These are phyloP conservation scores for Hylodesmum podocarpum DNA, from an alignment of 306 rosid genomes.

Conservation along the genomic window DNA sequence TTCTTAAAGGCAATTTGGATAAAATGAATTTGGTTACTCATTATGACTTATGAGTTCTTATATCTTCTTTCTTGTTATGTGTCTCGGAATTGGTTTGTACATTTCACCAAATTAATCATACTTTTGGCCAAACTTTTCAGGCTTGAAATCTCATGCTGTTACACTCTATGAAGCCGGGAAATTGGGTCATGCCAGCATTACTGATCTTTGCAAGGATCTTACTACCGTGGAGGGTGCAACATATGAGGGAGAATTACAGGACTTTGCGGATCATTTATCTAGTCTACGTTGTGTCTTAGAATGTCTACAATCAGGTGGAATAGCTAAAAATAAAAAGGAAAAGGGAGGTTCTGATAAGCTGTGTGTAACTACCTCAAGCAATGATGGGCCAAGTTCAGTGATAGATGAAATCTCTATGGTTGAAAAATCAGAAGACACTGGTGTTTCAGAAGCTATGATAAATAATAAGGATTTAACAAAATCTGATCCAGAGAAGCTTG, in stretches of 20 bases:
- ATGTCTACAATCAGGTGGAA: slow-evolving; percentile 87
- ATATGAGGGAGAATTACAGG: slow-evolving; percentile 96
- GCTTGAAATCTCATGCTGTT: slow-evolving; percentile 97
- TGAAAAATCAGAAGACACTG: slow-evolving; percentile 39
- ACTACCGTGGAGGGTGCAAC: slow-evolving; percentile 79
- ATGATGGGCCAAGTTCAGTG: slow-evolving; percentile 46
- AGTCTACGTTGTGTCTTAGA: slow-evolving; percentile 92
- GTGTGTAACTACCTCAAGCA: slow-evolving; percentile 44
- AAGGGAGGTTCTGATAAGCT: slow-evolving; percentile 46
- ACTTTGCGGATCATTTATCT: slow-evolving; percentile 94
- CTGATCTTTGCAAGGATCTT: slow-evolving; percentile 95
- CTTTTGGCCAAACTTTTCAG: slow-evolving; percentile 46
- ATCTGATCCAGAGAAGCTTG: slow-evolving; percentile 34
- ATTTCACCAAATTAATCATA: slow-evolving; percentile 11
- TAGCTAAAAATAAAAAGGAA: slow-evolving; percentile 42
- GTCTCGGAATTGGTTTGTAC: not conserved
- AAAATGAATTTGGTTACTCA: not conserved
- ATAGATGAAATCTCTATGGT: slow-evolving; percentile 44
- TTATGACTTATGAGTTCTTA: slow-evolving; percentile 1
- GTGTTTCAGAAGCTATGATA: slow-evolving; percentile 30
- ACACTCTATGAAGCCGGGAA: slow-evolving; percentile 96
- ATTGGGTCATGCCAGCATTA: slow-evolving; percentile 85
- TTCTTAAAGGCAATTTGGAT: not conserved
- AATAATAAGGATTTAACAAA: slow-evolving; percentile 37
- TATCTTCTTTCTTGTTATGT: slow-evolving; percentile 9